Evolutionary conservation across 495 filamentous ascomycete species (phyloP), one percentile per base, ranked within the genome.

Genomic region (Penicillium taxi): DNA sequence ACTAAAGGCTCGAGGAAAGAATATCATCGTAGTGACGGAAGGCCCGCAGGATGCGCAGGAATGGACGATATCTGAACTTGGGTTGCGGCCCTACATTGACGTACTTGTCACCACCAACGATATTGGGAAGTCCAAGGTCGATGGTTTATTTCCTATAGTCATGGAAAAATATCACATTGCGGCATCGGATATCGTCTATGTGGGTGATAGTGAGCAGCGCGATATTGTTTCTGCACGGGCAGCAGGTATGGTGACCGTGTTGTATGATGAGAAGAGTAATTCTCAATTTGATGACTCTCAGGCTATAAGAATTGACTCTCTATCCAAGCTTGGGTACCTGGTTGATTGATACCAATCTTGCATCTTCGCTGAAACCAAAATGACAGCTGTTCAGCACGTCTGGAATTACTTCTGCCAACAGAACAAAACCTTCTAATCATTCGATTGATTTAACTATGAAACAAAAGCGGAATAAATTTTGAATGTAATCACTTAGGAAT

Each of bases 41-140:
- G 61, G 63, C 2, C 61, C 59, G 0, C 45, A 55, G 20, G 63
- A 66, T 50, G 59, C 63, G 5, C 64, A 68, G 34, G 47, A 54
- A 32, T 64, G 57, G 59, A 64, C 63, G 2, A 22, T 65, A 0
- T 25, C 42, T 9, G 41, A 53, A 24, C 45, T 66, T 9, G 62
- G 57, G 0, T 24, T 61, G 8, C 9, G n/a, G 36, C 41, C 38
- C 2, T 59, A 39, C 26, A 32, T 69, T 11, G 60, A 66, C 40
- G 37, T 62, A 8, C 36, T 66, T 13, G 49, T 60, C 6, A 65
- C 65, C 2, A 58, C 64, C 1, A 59, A 55, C 37, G 48, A 56
- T 18, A 13, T 53, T n/a, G 55, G 58, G 4, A 46, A 15, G 30
- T 47, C 55, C 13, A 65, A 68, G 26, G 46, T 50, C 6, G 61